Base-by-base conservation (phyloP, 192 early-diverging fungal species). In the Coemansia biformis region DNA sequence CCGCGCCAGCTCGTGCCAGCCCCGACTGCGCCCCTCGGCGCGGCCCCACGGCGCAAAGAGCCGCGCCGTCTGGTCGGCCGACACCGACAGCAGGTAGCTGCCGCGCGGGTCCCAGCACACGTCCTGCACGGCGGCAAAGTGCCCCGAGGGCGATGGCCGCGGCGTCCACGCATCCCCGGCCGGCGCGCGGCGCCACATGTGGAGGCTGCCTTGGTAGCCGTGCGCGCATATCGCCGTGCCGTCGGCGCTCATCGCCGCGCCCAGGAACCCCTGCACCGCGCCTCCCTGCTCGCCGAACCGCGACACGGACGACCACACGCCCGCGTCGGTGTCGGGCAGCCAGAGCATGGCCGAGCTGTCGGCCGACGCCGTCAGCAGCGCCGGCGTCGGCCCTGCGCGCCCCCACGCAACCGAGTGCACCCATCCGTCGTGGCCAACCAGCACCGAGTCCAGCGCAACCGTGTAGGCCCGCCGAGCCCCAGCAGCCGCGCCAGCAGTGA, bases 401-500 rank as follows among this genome's bases (percentile, higher is more conserved):
- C 85, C 74, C 93, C 93, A 98, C 30, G 74, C 51, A 36, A 89
- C 83, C 28, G 82, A 81, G 63, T 88, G 85, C 16, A 96, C 89
- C 93, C 93, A 95, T 49, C 92, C 92, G 49, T 98, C 96, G 62
- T 98, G 96, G 0, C 90, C 93, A 60, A 91, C 71, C n/a, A 98
- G 74, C 14, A 98, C 77, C 5, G 93, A 83, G 62, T 98, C 93
- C 52, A 95, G 83, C 63, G 89, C 81, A 30, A 90, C 77, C 7
- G 79, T 63, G 21, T 55, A 45, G 14, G 12, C 38, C 31, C n/a
- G 23, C 4, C 21, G 55, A 18, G 38, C 35, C 24, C 24, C 3
- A 2, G 2, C 24, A 6, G 3, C 24, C 3, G 3, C 24, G 24
- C 24, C 24, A 12, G 30, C 30, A 1, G 38, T 8, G 22, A 95